phyloP scores from a whole-genome alignment of 225 moss, liverwort and hornwort genomes.

The Marchantia paleacea region DNA sequence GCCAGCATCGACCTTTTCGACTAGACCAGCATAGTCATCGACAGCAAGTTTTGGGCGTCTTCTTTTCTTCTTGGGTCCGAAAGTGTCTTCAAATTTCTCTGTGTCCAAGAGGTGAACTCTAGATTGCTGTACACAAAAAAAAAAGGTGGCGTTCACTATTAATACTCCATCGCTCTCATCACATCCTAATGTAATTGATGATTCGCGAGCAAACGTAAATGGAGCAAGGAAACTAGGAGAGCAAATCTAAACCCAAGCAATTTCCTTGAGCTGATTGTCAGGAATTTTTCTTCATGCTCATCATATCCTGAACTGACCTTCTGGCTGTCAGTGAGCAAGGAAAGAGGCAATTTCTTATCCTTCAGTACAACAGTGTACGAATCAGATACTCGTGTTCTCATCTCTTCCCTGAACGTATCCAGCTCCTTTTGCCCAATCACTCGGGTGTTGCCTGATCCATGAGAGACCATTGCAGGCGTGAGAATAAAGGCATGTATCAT shows the following conservation, averaged over 20 bases:
- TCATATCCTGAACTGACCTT: conserved; percentile 45
- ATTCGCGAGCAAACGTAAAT: not conserved
- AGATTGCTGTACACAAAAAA: conserved; percentile 62
- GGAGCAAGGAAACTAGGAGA: not conserved
- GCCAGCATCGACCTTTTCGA: conserved; percentile 72
- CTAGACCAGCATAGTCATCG: conserved; percentile 71
- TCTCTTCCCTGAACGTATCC: conserved; percentile 87
- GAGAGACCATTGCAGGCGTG: not conserved
- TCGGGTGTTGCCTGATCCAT: conserved; percentile 72
- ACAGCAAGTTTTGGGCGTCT: conserved; percentile 71
- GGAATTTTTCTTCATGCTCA: not conserved
- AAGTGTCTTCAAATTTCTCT: conserved; percentile 87
- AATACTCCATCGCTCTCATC: not conserved
- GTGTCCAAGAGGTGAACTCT: conserved; percentile 86
- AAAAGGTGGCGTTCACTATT: not conserved
- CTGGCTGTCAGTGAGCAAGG: conserved; percentile 70
- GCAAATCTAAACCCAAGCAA: not conserved
- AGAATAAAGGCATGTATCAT: not conserved
- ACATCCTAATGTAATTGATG: not conserved
- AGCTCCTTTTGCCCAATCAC: conserved; percentile 95
- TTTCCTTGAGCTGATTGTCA: not conserved
- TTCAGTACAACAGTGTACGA: conserved; percentile 91
- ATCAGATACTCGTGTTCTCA: conserved; percentile 83
- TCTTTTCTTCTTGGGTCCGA: conserved; percentile 92
- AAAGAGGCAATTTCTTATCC: conserved; percentile 88